Conservation (phyloP, 208 protist genomes). For the Trypanosoma grayi region DNA sequence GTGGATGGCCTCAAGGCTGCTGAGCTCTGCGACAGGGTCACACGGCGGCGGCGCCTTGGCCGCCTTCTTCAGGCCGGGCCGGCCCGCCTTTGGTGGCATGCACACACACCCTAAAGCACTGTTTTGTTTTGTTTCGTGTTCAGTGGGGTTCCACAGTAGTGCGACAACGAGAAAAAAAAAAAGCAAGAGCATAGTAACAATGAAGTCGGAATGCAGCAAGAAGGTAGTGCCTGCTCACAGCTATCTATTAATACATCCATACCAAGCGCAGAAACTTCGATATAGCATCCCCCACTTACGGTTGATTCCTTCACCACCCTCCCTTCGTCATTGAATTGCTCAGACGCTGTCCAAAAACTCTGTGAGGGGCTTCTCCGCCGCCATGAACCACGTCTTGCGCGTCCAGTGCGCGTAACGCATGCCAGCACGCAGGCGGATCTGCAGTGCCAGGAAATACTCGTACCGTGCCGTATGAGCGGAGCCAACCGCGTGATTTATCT, state of each 20-base stretch:
- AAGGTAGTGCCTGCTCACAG: not conserved
- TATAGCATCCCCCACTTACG: not conserved
- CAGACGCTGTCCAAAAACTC: conserved; percentile 32
- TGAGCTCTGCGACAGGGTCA: conserved; percentile 28
- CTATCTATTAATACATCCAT: conserved; percentile 4
- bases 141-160: not conserved
- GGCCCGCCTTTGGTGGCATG: conserved; percentile 23
- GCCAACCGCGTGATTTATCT: conserved; percentile 32
- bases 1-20: conserved; percentile 43
- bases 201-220: not conserved
- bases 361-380: conserved; percentile 25
- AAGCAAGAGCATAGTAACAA: not conserved
- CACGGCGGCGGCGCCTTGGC: conserved; percentile 18
- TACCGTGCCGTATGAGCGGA: conserved; percentile 29
- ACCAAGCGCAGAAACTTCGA: too few relatives aligned
- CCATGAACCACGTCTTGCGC: conserved; percentile 35
- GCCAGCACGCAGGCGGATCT: conserved; percentile 22
- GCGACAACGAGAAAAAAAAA: conserved; percentile 9
- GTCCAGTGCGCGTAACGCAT: conserved; percentile 28
- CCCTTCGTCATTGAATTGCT: not conserved
- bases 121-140: too few relatives aligned
- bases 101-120: not conserved
- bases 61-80: not conserved
- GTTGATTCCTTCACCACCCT: not conserved
- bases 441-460: conserved; percentile 27